Evolutionary conservation across 495 filamentous ascomycete genomes (phyloP), one percentile per base, ranked within the genome.

Genomic region (Aspergillus baeticus): DNA sequence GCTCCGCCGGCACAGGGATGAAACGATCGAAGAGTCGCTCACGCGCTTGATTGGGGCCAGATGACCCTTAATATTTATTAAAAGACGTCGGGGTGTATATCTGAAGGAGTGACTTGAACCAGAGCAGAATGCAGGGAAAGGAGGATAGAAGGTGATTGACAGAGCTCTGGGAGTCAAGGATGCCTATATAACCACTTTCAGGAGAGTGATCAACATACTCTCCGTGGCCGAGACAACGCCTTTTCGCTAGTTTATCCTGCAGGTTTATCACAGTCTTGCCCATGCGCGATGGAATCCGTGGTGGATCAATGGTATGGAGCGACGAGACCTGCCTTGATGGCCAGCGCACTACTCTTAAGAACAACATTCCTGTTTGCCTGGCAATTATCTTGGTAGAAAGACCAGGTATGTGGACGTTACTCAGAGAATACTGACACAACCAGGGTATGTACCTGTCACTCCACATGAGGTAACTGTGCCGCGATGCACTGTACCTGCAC

Each of bases 11-110:
- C 37, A 59, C 60, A 46, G 55, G 53, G 63, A 58, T 74, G 71
- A 73, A 74, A 73, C 71, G 51, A 63, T 60, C 31, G 47, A 55
- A 42, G 41, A 56, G 46, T 58, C 45, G 33, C 33, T 44, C 51
- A 42, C 29, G 34, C 36, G 55, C 50, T 41, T 49, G 50, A 54
- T 54, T 54, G 44, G 56, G 29, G 29, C 50, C 47, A 6, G 20
- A 50, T 50, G 47, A 50, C 23, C 47, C 47, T 37, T 31, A 20
- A 13, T 22, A 15, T 22, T 37, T 36, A 49, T 33, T 33, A 49
- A 49, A n/a, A 18, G 29, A 18, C 21, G 44, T 17, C 13, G 44
- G 20, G n/a, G 8, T 13, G 21, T 15, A 5, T 17, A 26, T 13
- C 33, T 8, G 33, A 51, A 52, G 17, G 36, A 52, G 23, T 33